Evolutionary conservation across 1,139 yeast species (phyloP).

Genomic region (Saccharomyces hybrid): DNA sequence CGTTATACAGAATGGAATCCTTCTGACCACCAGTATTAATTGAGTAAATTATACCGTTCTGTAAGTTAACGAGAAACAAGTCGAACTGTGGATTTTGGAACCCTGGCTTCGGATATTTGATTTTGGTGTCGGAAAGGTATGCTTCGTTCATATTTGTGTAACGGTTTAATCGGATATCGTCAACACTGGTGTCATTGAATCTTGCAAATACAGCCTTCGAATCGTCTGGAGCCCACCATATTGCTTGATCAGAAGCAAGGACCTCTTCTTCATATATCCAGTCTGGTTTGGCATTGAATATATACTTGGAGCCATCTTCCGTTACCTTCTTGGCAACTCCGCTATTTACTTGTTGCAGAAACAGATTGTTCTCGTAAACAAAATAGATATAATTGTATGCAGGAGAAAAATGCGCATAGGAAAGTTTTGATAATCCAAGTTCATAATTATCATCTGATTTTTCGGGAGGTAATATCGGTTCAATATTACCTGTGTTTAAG

Average conservation of each 20-base stretch:
- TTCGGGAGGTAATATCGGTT: slow-evolving; percentile 36
- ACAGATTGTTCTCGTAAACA: slow-evolving; percentile 63
- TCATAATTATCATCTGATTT: slow-evolving; percentile 12
- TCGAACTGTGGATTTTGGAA: slow-evolving; percentile 56
- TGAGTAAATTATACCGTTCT: slow-evolving; percentile 26
- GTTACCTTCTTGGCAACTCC: slow-evolving; percentile 42
- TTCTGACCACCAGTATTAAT: slow-evolving; percentile 21
- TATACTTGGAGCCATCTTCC: slow-evolving; percentile 52
- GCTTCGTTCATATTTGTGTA: slow-evolving; percentile 43
- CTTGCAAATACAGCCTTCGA: slow-evolving; percentile 53
- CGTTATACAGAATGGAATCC: slow-evolving; percentile 55
- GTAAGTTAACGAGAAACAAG: slow-evolving; percentile 41
- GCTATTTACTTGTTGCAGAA: slow-evolving; percentile 41
- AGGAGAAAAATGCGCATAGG: slow-evolving; percentile 72
- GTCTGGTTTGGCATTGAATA: slow-evolving; percentile 86
- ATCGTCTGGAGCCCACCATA: slow-evolving; percentile 89
- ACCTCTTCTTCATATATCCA: slow-evolving; percentile 98
- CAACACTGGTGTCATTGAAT: slow-evolving; percentile 67
- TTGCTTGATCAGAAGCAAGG: slow-evolving; percentile 49
- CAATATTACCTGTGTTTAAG: slow-evolving; percentile 32
- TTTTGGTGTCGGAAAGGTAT: slow-evolving; percentile 49
- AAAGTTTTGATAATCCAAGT: slow-evolving; percentile 27
- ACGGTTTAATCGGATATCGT: slow-evolving; percentile 54
- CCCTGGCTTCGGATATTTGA: slow-evolving; percentile 92
- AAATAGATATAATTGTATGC: slow-evolving; percentile 57